Percentiles rank a stretch among this genome's conserved stretches.
phyloP scores from a whole-genome alignment of 1,284 basidiomycete genomes.

The Pulveroboletus sp. region DNA sequence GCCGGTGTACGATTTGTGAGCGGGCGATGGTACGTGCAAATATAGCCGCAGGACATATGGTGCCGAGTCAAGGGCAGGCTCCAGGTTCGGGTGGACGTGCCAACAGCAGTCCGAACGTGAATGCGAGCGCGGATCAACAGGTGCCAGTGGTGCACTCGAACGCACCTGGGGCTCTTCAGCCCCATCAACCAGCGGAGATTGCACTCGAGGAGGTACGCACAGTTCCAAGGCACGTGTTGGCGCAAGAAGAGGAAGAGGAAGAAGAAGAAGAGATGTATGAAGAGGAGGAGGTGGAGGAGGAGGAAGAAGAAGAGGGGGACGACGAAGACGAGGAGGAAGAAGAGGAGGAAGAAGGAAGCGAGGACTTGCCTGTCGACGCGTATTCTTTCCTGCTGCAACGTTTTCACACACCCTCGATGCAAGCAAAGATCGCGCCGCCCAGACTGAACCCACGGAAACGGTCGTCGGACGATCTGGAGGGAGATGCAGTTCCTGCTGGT shows the following conservation, averaged over 20 bases:
- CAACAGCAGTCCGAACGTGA: not conserved
- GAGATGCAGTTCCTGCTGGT: constrained; percentile 6
- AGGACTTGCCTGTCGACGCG: constrained; percentile 23
- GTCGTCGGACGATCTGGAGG: constrained; percentile 36
- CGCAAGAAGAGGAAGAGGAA: constrained; percentile 30
- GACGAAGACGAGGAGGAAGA: constrained; percentile 20
- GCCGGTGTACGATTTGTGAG: constrained; percentile 68
- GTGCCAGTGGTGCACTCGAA: constrained; percentile 1
- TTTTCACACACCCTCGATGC: not conserved
- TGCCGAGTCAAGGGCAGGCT: constrained; percentile 29
- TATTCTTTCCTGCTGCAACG: not conserved
- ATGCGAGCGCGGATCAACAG: constrained; percentile 8
- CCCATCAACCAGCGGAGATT: constrained; percentile 22
- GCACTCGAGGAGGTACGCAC: constrained; percentile 29
- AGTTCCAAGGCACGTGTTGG: constrained; percentile 17
- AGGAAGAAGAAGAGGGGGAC: constrained; percentile 20
- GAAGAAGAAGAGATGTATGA: constrained; percentile 26
- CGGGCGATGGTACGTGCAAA: constrained; percentile 52
- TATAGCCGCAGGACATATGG: constrained; percentile 31
- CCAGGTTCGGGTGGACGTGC: constrained; percentile 14
- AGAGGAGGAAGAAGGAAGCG: constrained; percentile 28
- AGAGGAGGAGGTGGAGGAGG: constrained; percentile 19
- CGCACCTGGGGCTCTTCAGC: constrained; percentile 10
- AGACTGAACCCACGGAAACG: constrained; percentile 35
- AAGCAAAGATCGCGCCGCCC: constrained; percentile 25